Conservation (phyloP, 1,284 basidiomycete species). For the Malassezia psittaci region DNA sequence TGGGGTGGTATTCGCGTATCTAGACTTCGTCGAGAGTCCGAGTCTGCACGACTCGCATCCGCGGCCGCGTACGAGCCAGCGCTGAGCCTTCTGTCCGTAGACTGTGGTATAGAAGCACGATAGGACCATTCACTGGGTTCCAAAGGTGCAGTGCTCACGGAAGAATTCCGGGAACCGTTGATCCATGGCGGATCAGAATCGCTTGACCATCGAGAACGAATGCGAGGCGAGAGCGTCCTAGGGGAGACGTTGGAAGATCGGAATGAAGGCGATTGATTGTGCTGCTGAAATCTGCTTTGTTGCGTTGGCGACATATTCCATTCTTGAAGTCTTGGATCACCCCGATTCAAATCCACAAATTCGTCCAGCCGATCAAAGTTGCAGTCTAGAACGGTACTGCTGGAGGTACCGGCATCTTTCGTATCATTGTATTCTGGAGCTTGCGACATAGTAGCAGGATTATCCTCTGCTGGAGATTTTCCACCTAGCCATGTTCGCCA, state of each 20-base stretch:
- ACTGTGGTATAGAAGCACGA: too few relatives aligned
- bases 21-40: too few relatives aligned
- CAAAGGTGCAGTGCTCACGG: too few relatives aligned
- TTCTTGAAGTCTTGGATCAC: background rate
- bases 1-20: too few relatives aligned
- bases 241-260: background rate
- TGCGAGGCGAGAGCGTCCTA: slow-evolving; percentile 15
- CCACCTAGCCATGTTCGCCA: background rate
- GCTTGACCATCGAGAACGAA: slow-evolving; percentile 12
- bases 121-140: too few relatives aligned
- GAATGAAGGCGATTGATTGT: slow-evolving; percentile 11
- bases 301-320: background rate
- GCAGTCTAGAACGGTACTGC: slow-evolving; percentile 56
- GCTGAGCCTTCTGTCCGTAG: background rate
- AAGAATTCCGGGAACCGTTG: too few relatives aligned
- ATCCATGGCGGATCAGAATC: slow-evolving; percentile 14
- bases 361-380: slow-evolving; percentile 73
- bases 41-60: background rate
- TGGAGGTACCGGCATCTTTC: too few relatives aligned
- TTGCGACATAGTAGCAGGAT: too few relatives aligned
- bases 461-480: too few relatives aligned
- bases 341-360: slow-evolving; percentile 55
- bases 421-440: too few relatives aligned
- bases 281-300: too few relatives aligned
- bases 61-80: background rate